Evolutionary conservation across 2,329 filamentous ascomycete species (phyloP).

Genomic region (Mariannaea sp.): DNA sequence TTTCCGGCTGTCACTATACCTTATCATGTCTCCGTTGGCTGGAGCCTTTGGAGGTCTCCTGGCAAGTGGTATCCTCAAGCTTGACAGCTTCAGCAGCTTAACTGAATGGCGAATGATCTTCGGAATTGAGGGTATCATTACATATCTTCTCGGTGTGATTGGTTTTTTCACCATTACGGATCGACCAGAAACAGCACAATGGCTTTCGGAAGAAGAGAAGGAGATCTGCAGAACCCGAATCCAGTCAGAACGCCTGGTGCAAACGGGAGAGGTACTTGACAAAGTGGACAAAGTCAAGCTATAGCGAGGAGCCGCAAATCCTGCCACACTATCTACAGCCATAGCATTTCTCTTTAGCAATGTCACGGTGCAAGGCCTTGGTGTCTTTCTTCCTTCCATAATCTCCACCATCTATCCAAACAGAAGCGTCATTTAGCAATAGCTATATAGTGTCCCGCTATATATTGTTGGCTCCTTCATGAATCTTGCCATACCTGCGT

Average conservation of each 20-base stretch:
- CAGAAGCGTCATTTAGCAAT: slow-evolving; percentile 59
- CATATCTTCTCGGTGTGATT: background rate
- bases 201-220: slow-evolving; percentile 4
- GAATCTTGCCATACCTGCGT: slow-evolving; percentile 62
- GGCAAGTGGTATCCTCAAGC: slow-evolving; percentile 62
- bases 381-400: slow-evolving; percentile 74
- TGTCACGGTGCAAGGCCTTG: slow-evolving; percentile 71
- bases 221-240: slow-evolving; percentile 6
- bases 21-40: slow-evolving; percentile 67
- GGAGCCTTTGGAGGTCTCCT: slow-evolving; percentile 70
- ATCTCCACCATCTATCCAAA: slow-evolving; percentile 69
- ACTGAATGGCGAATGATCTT: slow-evolving; percentile 38
- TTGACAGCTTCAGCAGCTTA: slow-evolving; percentile 60
- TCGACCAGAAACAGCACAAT: slow-evolving; percentile 6
- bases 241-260: slow-evolving; percentile 10
- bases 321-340: background rate
- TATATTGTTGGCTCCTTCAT: slow-evolving; percentile 72
- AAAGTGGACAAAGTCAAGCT: slow-evolving; percentile 9
- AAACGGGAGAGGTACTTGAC: slow-evolving; percentile 2
- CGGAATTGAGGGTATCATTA: slow-evolving; percentile 64
- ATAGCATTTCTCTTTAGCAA: slow-evolving; percentile 9
- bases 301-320: slow-evolving; percentile 1
- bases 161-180: slow-evolving; percentile 3
- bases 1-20: slow-evolving; percentile 66
- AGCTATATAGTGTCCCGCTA: slow-evolving; percentile 71